Percentiles rank a stretch among this genome's conserved stretches.
Evolutionary conservation across 2,329 filamentous ascomycete genomes (phyloP).

Genomic region (Tympanopsis confertula): DNA sequence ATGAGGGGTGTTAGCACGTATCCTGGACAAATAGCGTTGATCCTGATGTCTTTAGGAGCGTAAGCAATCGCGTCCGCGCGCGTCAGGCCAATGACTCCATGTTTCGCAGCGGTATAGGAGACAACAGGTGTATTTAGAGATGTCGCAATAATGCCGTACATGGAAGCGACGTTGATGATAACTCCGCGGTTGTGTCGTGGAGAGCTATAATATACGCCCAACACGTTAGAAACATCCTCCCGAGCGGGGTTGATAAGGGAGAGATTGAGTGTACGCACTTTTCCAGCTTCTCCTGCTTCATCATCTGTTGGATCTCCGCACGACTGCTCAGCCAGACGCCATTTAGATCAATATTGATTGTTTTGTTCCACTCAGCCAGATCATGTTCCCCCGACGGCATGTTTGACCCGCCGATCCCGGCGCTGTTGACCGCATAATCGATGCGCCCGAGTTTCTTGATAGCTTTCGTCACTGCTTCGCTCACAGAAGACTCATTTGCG

Average conservation of each 20-base stretch:
- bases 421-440: constrained; percentile 43
- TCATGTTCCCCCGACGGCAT: constrained; percentile 30
- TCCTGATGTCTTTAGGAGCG: constrained; percentile 35
- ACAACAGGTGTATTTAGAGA: constrained; percentile 21
- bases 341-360: constrained; percentile 39
- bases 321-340: constrained; percentile 46
- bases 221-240: not conserved
- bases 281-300: constrained; percentile 38
- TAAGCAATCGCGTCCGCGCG: constrained; percentile 40
- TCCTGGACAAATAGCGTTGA: constrained; percentile 50
- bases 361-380: constrained; percentile 33
- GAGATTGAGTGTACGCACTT: constrained; percentile 2
- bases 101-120: constrained; percentile 38
- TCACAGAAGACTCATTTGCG: constrained; percentile 25
- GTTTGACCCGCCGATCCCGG: constrained; percentile 32
- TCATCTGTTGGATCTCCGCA: constrained; percentile 37
- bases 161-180: constrained; percentile 42
- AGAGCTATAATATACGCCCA: constrained; percentile 14
- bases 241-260: not conserved
- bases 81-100: constrained; percentile 38
- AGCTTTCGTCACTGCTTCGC: constrained; percentile 25
- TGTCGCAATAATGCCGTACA: constrained; percentile 33
- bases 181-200: constrained; percentile 28
- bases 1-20: constrained; percentile 9
- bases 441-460: constrained; percentile 35